A percentile compares a stretch with the other conserved stretches of the same genome.
These are phyloP conservation scores for Chaetomiaceae sp. DNA, from an alignment of 2,329 filamentous ascomycete species.

Conservation along the genomic window DNA sequence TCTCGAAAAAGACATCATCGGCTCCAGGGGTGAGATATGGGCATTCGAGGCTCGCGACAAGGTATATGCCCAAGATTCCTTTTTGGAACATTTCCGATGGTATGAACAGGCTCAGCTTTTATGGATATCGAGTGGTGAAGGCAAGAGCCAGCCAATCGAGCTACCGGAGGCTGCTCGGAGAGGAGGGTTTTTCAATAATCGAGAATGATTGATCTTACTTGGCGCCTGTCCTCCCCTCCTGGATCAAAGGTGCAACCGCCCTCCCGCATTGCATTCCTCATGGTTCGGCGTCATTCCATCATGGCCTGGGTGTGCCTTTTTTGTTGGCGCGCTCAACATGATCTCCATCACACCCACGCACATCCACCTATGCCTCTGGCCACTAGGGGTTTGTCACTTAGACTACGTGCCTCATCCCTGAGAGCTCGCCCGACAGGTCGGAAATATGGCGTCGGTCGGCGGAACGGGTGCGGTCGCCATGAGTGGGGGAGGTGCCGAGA, in stretches of 20 bases:
- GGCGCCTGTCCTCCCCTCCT: not conserved
- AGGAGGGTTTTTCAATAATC: slow-evolving; percentile 1
- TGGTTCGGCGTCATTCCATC: not conserved
- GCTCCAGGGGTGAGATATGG: slow-evolving; percentile 5
- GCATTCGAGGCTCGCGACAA: slow-evolving; percentile 24
- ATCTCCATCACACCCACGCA: not conserved
- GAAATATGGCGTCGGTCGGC: too few species aligned
- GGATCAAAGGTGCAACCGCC: not conserved
- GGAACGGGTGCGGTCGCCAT: too few species aligned
- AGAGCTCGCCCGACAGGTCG: too few species aligned
- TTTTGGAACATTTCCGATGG: slow-evolving; percentile 34
- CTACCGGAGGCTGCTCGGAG: slow-evolving; percentile 15
- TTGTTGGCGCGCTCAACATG: not conserved
- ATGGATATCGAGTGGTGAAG: slow-evolving; percentile 27
- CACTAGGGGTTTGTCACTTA: not conserved
- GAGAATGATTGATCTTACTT: slow-evolving; percentile 7
- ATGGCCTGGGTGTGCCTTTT: not conserved
- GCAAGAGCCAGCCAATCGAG: slow-evolving; percentile 22
- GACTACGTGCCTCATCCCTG: too few species aligned
- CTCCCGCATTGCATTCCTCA: not conserved
- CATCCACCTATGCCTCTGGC: not conserved
- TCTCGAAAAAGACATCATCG: slow-evolving; percentile 23
- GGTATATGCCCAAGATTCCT: slow-evolving; percentile 31
- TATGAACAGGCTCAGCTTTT: slow-evolving; percentile 34
- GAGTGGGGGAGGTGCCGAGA: too few species aligned